Percentiles rank a stretch among this genome's conserved stretches.
Evolutionary conservation across 371 early-diverging fungal genomes (phyloP).

Genomic region (Mucor circinelloides): DNA sequence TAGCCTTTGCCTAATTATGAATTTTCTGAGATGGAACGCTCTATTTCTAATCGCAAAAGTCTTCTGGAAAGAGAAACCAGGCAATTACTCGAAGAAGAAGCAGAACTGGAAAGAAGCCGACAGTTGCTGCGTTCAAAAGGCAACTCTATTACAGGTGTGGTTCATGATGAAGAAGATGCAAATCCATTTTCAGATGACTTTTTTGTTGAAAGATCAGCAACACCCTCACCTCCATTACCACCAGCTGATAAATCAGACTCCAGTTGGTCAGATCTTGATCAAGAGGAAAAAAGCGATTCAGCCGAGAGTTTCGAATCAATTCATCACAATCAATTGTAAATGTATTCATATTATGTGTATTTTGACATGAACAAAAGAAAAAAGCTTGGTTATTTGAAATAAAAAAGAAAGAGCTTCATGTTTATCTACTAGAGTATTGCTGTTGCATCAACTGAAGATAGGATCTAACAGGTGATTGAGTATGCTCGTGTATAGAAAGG

Average conservation of each 20-base stretch:
- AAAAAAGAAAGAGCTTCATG: neutral
- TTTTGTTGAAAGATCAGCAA: neutral
- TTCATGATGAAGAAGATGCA: slow-evolving; percentile 12
- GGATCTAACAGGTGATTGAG: no score
- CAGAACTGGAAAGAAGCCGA: slow-evolving; percentile 10
- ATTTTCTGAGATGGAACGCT: slow-evolving; percentile 18
- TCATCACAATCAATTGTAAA: slow-evolving; percentile 4
- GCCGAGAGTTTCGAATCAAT: slow-evolving; percentile 12
- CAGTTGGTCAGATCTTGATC: slow-evolving; percentile 3
- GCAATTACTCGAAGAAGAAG: slow-evolving; percentile 12
- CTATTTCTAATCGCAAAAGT: slow-evolving; percentile 11
- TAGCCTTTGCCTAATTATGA: slow-evolving; percentile 8
- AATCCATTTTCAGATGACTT: slow-evolving; percentile 7
- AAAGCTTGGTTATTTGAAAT: neutral
- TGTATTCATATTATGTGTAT: neutral
- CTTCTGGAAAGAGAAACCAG: slow-evolving; percentile 4
- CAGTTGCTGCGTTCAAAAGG: slow-evolving; percentile 10
- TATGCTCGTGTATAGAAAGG: no score
- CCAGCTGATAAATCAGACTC: neutral
- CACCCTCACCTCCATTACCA: neutral
- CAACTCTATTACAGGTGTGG: slow-evolving; percentile 20
- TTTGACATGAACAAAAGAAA: neutral
- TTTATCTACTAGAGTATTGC: neutral
- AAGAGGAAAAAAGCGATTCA: neutral
- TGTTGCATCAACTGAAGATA: neutral